phyloP scores from a whole-genome alignment of 352 stramenopile species.

The Pythium dissimile region DNA sequence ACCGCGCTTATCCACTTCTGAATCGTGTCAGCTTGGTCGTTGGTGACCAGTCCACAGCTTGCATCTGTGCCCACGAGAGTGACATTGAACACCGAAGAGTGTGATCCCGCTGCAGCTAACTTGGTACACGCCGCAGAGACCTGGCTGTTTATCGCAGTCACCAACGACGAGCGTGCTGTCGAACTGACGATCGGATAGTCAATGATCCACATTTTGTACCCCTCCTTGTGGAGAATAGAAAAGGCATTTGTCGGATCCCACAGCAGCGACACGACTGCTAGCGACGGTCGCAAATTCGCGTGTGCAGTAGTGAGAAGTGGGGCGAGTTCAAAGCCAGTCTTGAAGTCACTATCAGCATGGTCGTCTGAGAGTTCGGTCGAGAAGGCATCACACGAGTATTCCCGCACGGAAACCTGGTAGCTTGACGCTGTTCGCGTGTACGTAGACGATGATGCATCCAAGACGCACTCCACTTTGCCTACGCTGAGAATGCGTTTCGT shows the following conservation, averaged over 20 bases:
- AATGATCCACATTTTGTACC: constrained; percentile 51
- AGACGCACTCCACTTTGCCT: constrained; percentile 24
- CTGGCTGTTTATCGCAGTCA: constrained; percentile 34
- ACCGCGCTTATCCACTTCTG: constrained; percentile 34
- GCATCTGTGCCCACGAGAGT: constrained; percentile 25
- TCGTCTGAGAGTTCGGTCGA: constrained; percentile 50
- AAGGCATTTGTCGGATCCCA: constrained; percentile 37
- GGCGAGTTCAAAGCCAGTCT: constrained; percentile 44
- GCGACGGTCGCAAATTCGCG: constrained; percentile 23
- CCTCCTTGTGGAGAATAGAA: constrained; percentile 43
- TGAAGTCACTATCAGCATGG: constrained; percentile 25
- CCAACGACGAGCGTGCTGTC: constrained; percentile 5
- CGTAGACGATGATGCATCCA: constrained; percentile 14
- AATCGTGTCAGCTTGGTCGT: constrained; percentile 31
- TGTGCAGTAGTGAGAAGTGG: constrained; percentile 5
- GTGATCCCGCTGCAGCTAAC: constrained; percentile 26
- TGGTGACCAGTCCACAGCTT: constrained; percentile 29
- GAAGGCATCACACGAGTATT: constrained; percentile 43
- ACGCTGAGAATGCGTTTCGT: constrained; percentile 36
- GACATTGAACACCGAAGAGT: constrained; percentile 52
- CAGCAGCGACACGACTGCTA: constrained; percentile 33
- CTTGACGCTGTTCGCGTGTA: constrained; percentile 32
- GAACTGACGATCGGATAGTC: constrained; percentile 10
- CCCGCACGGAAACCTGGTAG: constrained; percentile 27
- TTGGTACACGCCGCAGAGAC: constrained; percentile 21